Percentiles rank a stretch among this genome's conserved stretches.
These are phyloP conservation scores for Naganishia sp. DNA, from an alignment of 1,284 basidiomycete species.

Conservation along the genomic window DNA sequence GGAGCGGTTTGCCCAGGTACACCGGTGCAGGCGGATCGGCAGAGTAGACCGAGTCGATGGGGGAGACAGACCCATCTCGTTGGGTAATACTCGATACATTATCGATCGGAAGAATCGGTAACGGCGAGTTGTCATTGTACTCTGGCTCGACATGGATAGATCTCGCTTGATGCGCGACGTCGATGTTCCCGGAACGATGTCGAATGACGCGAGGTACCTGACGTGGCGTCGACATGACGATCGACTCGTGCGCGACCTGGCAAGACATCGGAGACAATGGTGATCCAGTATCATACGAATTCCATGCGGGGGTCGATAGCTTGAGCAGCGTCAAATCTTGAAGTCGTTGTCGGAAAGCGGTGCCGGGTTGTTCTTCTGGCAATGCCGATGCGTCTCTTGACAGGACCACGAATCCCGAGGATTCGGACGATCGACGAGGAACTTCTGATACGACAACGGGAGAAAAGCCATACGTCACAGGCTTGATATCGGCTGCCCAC, in stretches of 20 bases:
- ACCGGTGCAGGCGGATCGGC: neutral
- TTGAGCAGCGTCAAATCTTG: neutral
- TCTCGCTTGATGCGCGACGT: neutral
- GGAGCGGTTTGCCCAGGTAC: constrained; percentile 3
- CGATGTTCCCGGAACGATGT: neutral
- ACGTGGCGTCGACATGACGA: neutral
- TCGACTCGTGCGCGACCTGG: neutral
- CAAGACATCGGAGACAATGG: neutral
- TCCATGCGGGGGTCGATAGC: neutral
- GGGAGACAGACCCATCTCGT: neutral
- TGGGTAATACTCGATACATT: too few species aligned
- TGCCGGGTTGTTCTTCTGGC: neutral
- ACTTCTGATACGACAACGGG: neutral
- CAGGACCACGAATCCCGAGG: constrained; percentile 6
- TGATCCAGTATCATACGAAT: neutral
- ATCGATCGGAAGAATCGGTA: neutral
- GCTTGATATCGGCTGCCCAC: neutral
- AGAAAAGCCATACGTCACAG: neutral
- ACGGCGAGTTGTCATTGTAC: neutral
- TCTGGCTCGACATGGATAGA: neutral
- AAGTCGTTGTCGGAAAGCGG: neutral
- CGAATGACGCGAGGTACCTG: neutral
- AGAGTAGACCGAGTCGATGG: neutral
- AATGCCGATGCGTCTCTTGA: neutral
- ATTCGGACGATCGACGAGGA: neutral